Conservation (phyloP, 2,329 filamentous ascomycete species). For the Calonectria crousiana region DNA sequence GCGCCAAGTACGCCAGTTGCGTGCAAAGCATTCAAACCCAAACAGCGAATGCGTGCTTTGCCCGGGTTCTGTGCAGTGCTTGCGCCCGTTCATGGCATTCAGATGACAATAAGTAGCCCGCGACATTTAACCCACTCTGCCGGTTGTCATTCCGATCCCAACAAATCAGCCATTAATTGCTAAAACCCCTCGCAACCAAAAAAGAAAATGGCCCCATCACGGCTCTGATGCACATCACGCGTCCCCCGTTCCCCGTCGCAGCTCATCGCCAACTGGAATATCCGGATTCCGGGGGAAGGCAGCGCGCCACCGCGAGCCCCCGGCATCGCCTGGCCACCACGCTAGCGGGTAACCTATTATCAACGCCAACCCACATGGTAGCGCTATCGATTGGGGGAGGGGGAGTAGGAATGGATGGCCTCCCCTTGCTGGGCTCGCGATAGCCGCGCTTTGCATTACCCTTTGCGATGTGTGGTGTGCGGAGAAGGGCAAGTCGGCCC, state of each 20-base stretch:
- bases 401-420: neutral
- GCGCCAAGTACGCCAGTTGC: neutral
- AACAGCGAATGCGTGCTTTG: conserved; percentile 1
- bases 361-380: conserved; percentile 22
- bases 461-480: conserved; percentile 35
- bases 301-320: conserved; percentile 20
- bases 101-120: neutral
- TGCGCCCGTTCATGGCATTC: neutral
- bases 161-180: neutral
- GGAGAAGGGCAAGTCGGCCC: conserved; percentile 32
- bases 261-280: neutral
- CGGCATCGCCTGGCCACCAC: conserved; percentile 3
- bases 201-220: conserved; percentile 13
- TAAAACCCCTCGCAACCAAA: neutral
- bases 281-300: conserved; percentile 20
- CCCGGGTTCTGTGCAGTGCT: neutral
- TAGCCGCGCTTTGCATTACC: conserved; percentile 33
- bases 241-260: neutral
- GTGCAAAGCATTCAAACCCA: neutral
- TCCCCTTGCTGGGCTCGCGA: conserved; percentile 2
- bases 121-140: conserved; percentile 1
- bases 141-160: conserved; percentile 7
- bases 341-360: conserved; percentile 22
- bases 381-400: conserved; percentile 8
- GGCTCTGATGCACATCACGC: conserved; percentile 4